phyloP scores from a whole-genome alignment of 352 stramenopile genomes.

The Saprolegnia parasitica region DNA sequence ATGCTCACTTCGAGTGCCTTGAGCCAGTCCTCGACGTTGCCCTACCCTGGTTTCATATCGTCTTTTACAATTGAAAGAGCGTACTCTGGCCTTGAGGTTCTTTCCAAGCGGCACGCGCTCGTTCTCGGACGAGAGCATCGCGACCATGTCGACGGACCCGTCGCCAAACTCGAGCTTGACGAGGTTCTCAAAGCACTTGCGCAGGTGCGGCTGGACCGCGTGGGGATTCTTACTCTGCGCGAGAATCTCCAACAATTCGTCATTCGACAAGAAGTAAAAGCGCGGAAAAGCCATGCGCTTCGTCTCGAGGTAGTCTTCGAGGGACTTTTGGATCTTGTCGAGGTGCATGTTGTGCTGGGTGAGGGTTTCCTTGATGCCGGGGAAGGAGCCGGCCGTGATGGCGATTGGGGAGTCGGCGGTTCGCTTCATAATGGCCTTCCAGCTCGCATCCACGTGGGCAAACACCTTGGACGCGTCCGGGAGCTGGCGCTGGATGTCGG shows the following conservation, averaged over 20 bases:
- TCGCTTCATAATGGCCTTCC: constrained; percentile 88
- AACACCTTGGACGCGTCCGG: constrained; percentile 89
- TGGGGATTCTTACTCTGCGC: constrained; percentile 93
- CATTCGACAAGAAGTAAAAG: constrained; percentile 96
- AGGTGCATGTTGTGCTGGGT: constrained; percentile 80
- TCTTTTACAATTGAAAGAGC: neutral
- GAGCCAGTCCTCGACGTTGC: constrained; percentile 85
- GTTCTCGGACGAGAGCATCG: constrained; percentile 90
- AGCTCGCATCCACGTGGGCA: constrained; percentile 84
- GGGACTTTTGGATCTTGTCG: constrained; percentile 89
- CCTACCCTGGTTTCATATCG: constrained; percentile 31
- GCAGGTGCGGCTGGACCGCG: constrained; percentile 90
- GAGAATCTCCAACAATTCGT: constrained; percentile 93
- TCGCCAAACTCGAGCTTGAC: constrained; percentile 79
- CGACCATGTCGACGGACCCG: constrained; percentile 89
- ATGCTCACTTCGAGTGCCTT: constrained; percentile 86
- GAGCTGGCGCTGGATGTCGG: constrained; percentile 89
- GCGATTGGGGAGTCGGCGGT: constrained; percentile 84
- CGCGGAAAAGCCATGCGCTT: constrained; percentile 90
- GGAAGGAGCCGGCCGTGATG: constrained; percentile 70
- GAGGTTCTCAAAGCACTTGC: constrained; percentile 93
- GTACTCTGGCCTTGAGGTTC: constrained; percentile 88
- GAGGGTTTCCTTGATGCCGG: constrained; percentile 77
- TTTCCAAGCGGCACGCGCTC: constrained; percentile 85
- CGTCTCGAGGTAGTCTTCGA: constrained; percentile 91